Evolutionary conservation across 352 stramenopile species (phyloP), one percentile per base, ranked within the genome.

Genomic region (Pythium scleroteichum): DNA sequence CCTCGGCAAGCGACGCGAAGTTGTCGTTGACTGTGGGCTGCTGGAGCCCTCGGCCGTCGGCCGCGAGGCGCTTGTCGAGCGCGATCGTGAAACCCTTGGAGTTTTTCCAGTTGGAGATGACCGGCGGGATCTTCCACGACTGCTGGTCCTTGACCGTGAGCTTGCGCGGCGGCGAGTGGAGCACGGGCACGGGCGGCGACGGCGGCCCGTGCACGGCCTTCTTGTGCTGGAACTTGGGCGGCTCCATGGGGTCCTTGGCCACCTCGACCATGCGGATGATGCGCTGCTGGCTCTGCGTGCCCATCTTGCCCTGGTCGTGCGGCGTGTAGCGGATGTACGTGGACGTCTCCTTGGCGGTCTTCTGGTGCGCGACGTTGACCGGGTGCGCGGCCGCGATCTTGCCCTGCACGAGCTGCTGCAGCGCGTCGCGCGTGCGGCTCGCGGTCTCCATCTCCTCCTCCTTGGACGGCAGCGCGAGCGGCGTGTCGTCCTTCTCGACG

Each of bases 41-140:
- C 62, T 98, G 86, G 52, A 99, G 80, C 4, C 96, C 95, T 26
- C 97, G 88, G 32, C 98, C 98, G 76, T 99, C 97, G 16, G 97
- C 97, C 0, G 97, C 97, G 17, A 99, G 87, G 27, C 98, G 93
- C 82, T 99, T 99, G 77, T 99, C 97, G 38, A 99, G 76, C 23
- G 97, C 96, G 73, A 99, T 99, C 7, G 97, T 99, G 71, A 99
- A 99, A 0, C 97, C 98, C 47, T 96, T 95, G 0, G 92, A 92
- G 82, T 99, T 99, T 71, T 99, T 99, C 97, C 97, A 99, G 74
- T 99, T 99, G 29, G 95, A 99, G 62, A 99, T 98, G 69, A 96
- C 98, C 13, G 97, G 96, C 19, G 98, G 98, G 62, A 99, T 98
- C 82, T 99, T 99, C 97, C 97, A 99, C 62, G 90, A 91, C 72